These are phyloP conservation scores for Lagenaria siceraria DNA, from an alignment of 306 rosid genomes.

Conservation along the genomic window DNA sequence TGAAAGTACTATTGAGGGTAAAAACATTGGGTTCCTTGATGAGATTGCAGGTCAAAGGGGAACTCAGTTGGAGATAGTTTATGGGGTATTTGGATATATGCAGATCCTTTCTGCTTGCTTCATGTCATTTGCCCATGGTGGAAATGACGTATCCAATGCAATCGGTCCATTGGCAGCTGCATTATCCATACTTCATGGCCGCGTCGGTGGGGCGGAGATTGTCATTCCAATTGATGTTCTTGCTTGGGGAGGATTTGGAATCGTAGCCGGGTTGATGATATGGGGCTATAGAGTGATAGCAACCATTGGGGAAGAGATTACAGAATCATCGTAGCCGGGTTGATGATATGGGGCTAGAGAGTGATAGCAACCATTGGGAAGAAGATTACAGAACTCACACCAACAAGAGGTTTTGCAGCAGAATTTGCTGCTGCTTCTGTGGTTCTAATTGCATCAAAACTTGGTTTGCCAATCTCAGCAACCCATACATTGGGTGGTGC, in stretches of 20 bases:
- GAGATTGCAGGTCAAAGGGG: constrained; percentile 89
- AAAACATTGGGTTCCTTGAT: constrained; percentile 58
- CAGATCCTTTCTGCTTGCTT: constrained; percentile 94
- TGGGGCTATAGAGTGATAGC: constrained; percentile 98
- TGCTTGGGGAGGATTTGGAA: constrained; percentile 99
- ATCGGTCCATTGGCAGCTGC: constrained; percentile 95
- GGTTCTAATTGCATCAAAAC: constrained; percentile 77
- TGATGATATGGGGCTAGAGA: constrained; percentile 90
- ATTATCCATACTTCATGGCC: constrained; percentile 72
- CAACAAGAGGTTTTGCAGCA: constrained; percentile 96
- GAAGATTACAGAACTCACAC: constrained; percentile 90
- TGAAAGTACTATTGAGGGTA: constrained; percentile 23
- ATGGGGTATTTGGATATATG: constrained; percentile 92
- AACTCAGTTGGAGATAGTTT: constrained; percentile 76
- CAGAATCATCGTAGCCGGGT: constrained; percentile 94
- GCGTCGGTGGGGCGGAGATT: constrained; percentile 39
- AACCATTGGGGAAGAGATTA: constrained; percentile 86
- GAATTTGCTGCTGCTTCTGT: constrained; percentile 97
- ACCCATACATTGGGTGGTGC: constrained; percentile 96
- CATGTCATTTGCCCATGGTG: constrained; percentile 98
- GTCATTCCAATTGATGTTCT: constrained; percentile 86
- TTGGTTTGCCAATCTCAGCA: constrained; percentile 79
- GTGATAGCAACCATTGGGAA: constrained; percentile 94
- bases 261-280: constrained; percentile 85
- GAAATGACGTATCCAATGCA: constrained; percentile 95